Conservation (phyloP, 2,329 filamentous ascomycete species). For the Teratosphaeria pseudoeucalypti region DNA sequence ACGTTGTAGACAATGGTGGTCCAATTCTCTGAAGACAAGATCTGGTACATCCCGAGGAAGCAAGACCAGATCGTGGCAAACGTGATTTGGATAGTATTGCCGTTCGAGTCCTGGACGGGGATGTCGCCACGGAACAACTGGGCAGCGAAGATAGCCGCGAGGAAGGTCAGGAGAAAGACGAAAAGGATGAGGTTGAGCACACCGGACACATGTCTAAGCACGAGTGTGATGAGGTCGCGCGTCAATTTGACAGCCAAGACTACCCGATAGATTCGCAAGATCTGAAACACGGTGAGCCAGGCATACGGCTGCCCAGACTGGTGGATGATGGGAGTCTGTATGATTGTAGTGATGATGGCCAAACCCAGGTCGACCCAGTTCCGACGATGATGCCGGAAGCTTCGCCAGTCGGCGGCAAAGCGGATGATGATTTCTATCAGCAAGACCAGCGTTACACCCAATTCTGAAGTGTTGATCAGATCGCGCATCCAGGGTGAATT, state of each 20-base stretch:
- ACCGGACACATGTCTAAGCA: constrained; percentile 85
- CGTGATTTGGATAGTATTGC: constrained; percentile 56
- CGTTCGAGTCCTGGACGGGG: constrained; percentile 47
- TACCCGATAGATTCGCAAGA: constrained; percentile 81
- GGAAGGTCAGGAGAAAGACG: constrained; percentile 88
- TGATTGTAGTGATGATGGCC: constrained; percentile 71
- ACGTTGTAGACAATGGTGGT: constrained; percentile 76
- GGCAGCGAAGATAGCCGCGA: constrained; percentile 84
- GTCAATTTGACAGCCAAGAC: constrained; percentile 84
- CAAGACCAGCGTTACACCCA: constrained; percentile 65
- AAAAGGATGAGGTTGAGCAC: constrained; percentile 91
- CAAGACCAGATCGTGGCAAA: constrained; percentile 92
- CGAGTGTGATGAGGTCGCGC: constrained; percentile 70
- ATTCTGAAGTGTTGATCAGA: constrained; percentile 65
- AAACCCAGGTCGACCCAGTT: constrained; percentile 76
- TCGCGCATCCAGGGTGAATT: constrained; percentile 54
- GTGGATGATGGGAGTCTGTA: constrained; percentile 73
- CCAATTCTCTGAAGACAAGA: constrained; percentile 95
- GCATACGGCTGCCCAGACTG: constrained; percentile 62
- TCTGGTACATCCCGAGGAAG: constrained; percentile 95
- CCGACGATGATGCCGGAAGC: constrained; percentile 61
- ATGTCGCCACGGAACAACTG: constrained; percentile 89
- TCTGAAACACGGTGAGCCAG: constrained; percentile 88
- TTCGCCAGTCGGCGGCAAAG: constrained; percentile 66
- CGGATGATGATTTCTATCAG: constrained; percentile 74